A percentile compares a stretch with the other conserved stretches of the same genome.
phyloP scores from a whole-genome alignment of 169 alveolate genomes.

The Eimeria sp. region DNA sequence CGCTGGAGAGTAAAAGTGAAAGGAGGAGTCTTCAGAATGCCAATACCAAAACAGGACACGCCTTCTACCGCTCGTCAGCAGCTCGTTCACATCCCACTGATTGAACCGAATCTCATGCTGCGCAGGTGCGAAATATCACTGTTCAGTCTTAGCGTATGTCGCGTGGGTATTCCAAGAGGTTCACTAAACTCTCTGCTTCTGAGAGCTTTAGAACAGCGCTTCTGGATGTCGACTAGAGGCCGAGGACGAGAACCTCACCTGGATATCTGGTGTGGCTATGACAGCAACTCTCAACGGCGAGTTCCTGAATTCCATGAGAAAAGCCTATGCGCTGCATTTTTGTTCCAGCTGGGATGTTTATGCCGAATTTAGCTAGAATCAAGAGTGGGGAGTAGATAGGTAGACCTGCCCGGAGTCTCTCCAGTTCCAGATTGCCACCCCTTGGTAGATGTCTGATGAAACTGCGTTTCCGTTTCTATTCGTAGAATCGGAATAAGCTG shows the following conservation, averaged over 20 bases:
- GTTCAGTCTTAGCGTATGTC: neutral
- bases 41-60: conserved; percentile 93
- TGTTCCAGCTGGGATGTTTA: neutral
- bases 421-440: conserved; percentile 84
- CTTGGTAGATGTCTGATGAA: conserved; percentile 48
- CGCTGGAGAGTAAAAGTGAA: conserved; percentile 88
- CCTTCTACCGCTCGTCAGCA: conserved; percentile 93
- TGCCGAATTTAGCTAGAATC: neutral
- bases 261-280: conserved; percentile 82
- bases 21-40: conserved; percentile 86
- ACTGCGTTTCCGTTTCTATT: neutral
- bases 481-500: neutral
- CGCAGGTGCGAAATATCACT: conserved; percentile 12
- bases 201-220: neutral
- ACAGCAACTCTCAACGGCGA: conserved; percentile 77
- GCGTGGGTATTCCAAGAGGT: neutral
- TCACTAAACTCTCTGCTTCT: neutral
- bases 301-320: conserved; percentile 1
- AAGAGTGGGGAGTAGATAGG: neutral
- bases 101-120: conserved; percentile 90
- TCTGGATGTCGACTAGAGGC: neutral
- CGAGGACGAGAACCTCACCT: conserved; percentile 5
- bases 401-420: conserved; percentile 34
- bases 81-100: conserved; percentile 92
- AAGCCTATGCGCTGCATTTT: neutral